Evolutionary conservation across 179 eudicot species (phyloP).

Genomic region (Silene noctiflora): DNA sequence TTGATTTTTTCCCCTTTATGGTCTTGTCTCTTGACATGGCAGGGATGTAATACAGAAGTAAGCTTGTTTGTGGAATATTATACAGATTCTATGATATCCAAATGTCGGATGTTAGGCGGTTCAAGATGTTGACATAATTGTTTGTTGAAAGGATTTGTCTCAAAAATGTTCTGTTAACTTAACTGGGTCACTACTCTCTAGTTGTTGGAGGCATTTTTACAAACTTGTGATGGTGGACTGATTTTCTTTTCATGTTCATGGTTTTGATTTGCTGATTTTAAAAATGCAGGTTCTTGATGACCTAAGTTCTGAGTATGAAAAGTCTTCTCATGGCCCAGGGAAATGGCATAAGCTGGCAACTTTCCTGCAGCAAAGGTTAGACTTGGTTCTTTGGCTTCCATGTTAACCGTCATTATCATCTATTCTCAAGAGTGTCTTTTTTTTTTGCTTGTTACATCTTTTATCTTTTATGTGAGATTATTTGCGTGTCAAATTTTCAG

Average conservation of each 20-base stretch:
- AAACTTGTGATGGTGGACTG: background rate
- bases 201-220: background rate
- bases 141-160: background rate
- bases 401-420: background rate
- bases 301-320: conserved; percentile 63
- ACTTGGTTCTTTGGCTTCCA: background rate
- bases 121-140: background rate
- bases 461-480: background rate
- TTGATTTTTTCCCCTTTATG: no score
- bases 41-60: no score
- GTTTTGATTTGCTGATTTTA: background rate
- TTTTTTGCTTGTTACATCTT: background rate
- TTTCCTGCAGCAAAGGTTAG: conserved; percentile 84
- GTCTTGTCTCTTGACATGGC: no score
- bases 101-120: no score
- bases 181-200: background rate
- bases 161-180: background rate
- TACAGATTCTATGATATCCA: no score
- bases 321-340: conserved; percentile 80
- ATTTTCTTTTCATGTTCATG: background rate
- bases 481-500: conserved; percentile 32
- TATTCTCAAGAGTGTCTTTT: no score
- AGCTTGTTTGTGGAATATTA: no score
- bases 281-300: conserved; percentile 66
- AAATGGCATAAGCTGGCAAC: conserved; percentile 70